phyloP scores from a whole-genome alignment of 1,284 basidiomycete genomes.

The Sporisorium reilianum region DNA sequence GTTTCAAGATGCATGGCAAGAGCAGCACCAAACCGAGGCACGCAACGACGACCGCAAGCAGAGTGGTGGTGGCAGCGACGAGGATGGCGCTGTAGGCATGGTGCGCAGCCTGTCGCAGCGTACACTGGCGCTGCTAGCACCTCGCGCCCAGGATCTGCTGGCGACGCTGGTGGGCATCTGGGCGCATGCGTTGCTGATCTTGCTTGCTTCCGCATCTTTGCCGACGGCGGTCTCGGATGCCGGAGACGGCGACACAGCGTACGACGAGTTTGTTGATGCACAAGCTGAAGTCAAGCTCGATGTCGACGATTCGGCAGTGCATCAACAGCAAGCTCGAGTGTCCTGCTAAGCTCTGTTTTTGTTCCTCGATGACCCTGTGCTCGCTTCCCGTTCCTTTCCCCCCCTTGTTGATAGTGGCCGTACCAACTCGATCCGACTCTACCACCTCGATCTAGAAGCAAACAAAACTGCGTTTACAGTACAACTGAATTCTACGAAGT shows the following conservation, averaged over 20 bases:
- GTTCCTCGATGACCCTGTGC: not conserved
- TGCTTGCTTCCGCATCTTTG: conserved; percentile 11
- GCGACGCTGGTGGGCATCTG: conserved; percentile 26
- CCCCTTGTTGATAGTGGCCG: conserved; percentile 1
- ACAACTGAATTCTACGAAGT: not conserved
- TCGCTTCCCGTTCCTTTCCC: not conserved
- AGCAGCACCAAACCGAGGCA: not conserved
- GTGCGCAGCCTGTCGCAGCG: conserved; percentile 31
- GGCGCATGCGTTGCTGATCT: conserved; percentile 28
- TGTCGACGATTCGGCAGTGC: conserved; percentile 2
- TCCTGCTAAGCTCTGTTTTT: not conserved
- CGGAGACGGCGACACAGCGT: not conserved
- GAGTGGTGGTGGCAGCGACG: not conserved
- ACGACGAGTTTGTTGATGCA: conserved; percentile 13
- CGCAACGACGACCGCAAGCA: not conserved
- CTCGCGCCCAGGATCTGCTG: conserved; percentile 18
- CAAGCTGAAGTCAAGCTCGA: conserved; percentile 7
- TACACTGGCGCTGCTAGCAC: conserved; percentile 17
- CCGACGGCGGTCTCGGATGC: not conserved
- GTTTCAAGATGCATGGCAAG: conserved; percentile 19
- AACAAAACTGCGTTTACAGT: conserved; percentile 12
- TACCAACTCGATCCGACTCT: conserved; percentile 21
- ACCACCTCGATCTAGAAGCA: conserved; percentile 18
- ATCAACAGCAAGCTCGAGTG: not conserved
- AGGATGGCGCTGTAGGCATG: conserved; percentile 11